Base-by-base conservation (phyloP, 345 rosid genomes). In the Tarenaya hassleriana region DNA sequence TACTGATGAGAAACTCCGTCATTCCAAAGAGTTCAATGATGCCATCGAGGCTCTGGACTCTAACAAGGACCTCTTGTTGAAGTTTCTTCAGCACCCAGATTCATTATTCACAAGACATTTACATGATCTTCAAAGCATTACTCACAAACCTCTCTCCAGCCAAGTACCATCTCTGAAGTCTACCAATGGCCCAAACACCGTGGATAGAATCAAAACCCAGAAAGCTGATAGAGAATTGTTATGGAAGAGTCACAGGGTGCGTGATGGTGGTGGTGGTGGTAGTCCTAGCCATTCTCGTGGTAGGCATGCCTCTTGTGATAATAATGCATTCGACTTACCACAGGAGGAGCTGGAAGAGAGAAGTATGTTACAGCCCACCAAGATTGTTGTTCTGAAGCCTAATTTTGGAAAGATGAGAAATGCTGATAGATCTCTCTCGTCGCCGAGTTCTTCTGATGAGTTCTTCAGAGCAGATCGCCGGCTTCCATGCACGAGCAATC, bases 301-400 rank as follows among this genome's bases (percentile, higher is more conserved):
- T 19, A 72, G 73, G 54, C 60, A 52, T 58, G 53, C 16, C 52
- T 59, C 77, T 63, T 68, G n/a, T n/a, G n/a, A 60, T 53, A 60
- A 27, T 64, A 2, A 48, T 17, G 17, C 57, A 20, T 33, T 46
- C 27, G 71, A 69, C 58, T 59, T 76, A 20, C 32, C 73, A 48
- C 77, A 71, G 41, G 29, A 62, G 67, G 78, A 56, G 37, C 57
- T 58, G 48, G 74, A 77, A 38, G 76, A 63, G 60, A 80, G 55
- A 64, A 66, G 50, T 39, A 75, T 56, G 48, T 27, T 69, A 5
- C 56, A 67, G 60, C 84, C 86, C 15, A 86, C 97, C 39, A 80
- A 76, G 69, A 94, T 94, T 70, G 92, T 88, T 64, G 90, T 94
- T 59, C 72, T 94, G 60, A 94, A 94, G 60, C 96, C 99, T 55